These are phyloP conservation scores for Beauveria sp. DNA, from an alignment of 2,329 filamentous ascomycete species.

Conservation along the genomic window DNA sequence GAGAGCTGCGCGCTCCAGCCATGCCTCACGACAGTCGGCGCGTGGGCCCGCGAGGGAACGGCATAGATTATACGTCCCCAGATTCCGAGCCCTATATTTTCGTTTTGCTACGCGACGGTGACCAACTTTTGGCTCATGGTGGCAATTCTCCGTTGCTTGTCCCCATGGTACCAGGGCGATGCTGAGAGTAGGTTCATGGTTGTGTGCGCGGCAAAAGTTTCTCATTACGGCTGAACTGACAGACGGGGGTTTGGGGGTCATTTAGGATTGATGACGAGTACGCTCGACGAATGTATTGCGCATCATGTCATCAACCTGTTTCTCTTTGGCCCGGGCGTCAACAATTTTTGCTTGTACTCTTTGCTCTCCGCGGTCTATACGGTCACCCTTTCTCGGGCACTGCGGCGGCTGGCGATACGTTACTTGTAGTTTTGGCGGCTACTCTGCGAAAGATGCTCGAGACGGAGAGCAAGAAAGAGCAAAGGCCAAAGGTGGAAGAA, in stretches of 20 bases:
- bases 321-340: background rate
- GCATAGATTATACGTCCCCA: background rate
- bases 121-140: background rate
- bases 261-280: background rate
- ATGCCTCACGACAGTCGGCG: background rate
- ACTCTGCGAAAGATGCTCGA: too few relatives aligned
- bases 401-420: background rate
- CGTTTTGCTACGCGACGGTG: background rate
- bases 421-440: too few relatives aligned
- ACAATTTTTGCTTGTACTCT: background rate
- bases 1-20: background rate
- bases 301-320: background rate
- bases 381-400: too few relatives aligned
- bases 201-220: too few relatives aligned
- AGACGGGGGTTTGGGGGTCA: too few relatives aligned
- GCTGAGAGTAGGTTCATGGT: background rate
- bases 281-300: background rate
- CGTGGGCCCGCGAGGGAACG: background rate
- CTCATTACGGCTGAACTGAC: background rate
- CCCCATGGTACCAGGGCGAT: background rate
- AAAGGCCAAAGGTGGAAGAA: too few relatives aligned
- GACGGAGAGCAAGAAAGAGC: too few relatives aligned
- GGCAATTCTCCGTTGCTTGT: background rate
- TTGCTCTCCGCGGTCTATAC: background rate
- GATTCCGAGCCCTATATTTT: background rate